phyloP scores from a whole-genome alignment of 1,284 basidiomycete genomes.

The Malassezia japonica region DNA sequence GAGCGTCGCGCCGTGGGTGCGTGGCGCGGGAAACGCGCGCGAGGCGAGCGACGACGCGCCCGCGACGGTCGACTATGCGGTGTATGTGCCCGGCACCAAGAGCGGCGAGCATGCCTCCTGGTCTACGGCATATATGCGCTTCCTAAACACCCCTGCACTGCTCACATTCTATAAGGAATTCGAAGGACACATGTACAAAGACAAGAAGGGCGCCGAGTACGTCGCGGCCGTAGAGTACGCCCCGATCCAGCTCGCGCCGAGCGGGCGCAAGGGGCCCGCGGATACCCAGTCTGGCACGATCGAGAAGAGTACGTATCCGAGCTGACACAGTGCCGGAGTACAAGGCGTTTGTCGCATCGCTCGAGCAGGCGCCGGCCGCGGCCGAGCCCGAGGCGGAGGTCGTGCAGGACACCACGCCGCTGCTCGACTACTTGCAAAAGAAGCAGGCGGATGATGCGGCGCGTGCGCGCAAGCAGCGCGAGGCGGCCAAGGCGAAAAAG shows the following conservation, averaged over 20 bases:
- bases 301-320: slow-evolving; percentile 5
- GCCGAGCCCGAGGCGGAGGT: background rate
- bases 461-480: background rate
- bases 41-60: slow-evolving; percentile 54
- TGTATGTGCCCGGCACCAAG: slow-evolving; percentile 22
- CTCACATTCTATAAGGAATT: slow-evolving; percentile 71
- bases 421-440: slow-evolving; percentile 5
- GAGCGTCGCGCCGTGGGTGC: slow-evolving; percentile 71
- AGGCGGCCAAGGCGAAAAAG: background rate
- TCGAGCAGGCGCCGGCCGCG: background rate
- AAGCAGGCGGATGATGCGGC: background rate
- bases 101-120: background rate
- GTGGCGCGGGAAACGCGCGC: slow-evolving; percentile 20
- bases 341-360: slow-evolving; percentile 1
- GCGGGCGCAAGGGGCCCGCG: background rate
- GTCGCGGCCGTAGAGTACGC: slow-evolving; percentile 5
- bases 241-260: background rate
- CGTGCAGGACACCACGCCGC: background rate
- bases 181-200: slow-evolving; percentile 81
- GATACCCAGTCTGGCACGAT: slow-evolving; percentile 3
- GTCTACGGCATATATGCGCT: slow-evolving; percentile 70
- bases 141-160: slow-evolving; percentile 64
- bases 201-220: slow-evolving; percentile 59
- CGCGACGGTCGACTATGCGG: slow-evolving; percentile 29
- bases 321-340: slow-evolving; percentile 5